phyloP scores from a whole-genome alignment of 306 rosid genomes.

The Vicia faba region DNA sequence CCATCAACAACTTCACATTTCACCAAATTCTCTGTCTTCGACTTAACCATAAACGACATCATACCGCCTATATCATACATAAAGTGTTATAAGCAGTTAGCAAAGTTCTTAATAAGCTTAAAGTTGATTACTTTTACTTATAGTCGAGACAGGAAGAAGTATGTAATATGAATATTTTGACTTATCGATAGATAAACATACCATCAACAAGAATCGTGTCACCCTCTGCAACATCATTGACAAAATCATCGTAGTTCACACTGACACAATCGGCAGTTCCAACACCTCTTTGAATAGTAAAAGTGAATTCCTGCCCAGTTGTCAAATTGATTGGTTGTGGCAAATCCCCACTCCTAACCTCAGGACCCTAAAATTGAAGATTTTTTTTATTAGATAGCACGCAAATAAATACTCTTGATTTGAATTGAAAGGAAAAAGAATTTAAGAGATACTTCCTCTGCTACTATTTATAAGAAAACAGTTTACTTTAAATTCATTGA shows the following conservation, averaged over 20 bases:
- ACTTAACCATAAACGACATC: conserved; percentile 81
- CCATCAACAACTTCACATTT: conserved; percentile 92
- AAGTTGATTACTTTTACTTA: not conserved
- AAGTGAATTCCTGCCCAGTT: conserved; percentile 89
- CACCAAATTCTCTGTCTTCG: conserved; percentile 76
- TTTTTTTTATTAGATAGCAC: conserved; percentile 11
- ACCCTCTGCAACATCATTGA: conserved; percentile 83
- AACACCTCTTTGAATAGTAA: conserved; percentile 89
- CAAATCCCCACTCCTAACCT: conserved; percentile 98
- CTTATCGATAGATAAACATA: conserved; percentile 33
- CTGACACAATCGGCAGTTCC: conserved; percentile 93
- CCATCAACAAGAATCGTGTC: conserved; percentile 99
- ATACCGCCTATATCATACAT: conserved; percentile 66
- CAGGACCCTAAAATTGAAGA: conserved; percentile 77
- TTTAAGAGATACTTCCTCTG: too few species aligned
- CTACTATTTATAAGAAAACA: too few species aligned
- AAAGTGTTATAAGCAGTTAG: conserved; percentile 32
- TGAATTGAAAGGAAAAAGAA: not conserved
- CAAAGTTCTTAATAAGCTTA: not conserved
- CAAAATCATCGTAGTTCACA: conserved; percentile 97
- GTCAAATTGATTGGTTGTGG: conserved; percentile 79
- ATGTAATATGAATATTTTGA: conserved; percentile 1
- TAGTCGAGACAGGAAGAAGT: not conserved
- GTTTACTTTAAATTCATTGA: too few species aligned
- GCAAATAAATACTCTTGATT: conserved; percentile 2